Conservation (phyloP, 495 filamentous ascomycete genomes). For the Friedmanniomyces simplex region DNA sequence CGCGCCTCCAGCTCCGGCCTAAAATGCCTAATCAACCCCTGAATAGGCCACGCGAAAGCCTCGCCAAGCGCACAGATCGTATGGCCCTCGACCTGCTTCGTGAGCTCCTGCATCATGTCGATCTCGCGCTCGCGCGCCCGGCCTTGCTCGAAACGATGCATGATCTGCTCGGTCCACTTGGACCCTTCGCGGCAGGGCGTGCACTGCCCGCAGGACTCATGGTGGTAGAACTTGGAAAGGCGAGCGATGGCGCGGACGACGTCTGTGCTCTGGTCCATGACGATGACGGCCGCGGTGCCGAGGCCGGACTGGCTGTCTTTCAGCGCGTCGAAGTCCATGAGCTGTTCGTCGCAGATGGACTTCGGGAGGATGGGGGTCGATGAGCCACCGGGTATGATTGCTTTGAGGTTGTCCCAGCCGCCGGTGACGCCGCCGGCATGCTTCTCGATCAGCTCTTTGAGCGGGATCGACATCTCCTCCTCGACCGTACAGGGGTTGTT, state of each 20-base stretch:
- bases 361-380: conserved; percentile 93
- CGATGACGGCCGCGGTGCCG: conserved; percentile 95
- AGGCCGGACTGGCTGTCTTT: conserved; percentile 96
- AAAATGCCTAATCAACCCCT: conserved; percentile 96
- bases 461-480: conserved; percentile 95
- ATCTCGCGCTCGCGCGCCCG: conserved; percentile 83
- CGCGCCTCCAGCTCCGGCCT: conserved; percentile 85
- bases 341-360: conserved; percentile 74
- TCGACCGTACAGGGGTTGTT: conserved; percentile 97
- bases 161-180: conserved; percentile 98
- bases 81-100: conserved; percentile 98
- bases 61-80: conserved; percentile 97
- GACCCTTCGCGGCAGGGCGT: conserved; percentile 94
- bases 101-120: conserved; percentile 98
- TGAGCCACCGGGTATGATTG: conserved; percentile 90
- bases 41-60: conserved; percentile 96
- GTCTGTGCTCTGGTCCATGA: conserved; percentile 97
- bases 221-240: conserved; percentile 92
- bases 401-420: conserved; percentile 94
- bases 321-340: conserved; percentile 98
- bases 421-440: conserved; percentile 95
- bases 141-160: conserved; percentile 88
- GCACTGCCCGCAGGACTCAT: conserved; percentile 97
- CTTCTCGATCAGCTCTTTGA: conserved; percentile 90
- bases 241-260: conserved; percentile 88